Conservation (phyloP, 352 stramenopile species). For the Phytophthora pisi region DNA sequence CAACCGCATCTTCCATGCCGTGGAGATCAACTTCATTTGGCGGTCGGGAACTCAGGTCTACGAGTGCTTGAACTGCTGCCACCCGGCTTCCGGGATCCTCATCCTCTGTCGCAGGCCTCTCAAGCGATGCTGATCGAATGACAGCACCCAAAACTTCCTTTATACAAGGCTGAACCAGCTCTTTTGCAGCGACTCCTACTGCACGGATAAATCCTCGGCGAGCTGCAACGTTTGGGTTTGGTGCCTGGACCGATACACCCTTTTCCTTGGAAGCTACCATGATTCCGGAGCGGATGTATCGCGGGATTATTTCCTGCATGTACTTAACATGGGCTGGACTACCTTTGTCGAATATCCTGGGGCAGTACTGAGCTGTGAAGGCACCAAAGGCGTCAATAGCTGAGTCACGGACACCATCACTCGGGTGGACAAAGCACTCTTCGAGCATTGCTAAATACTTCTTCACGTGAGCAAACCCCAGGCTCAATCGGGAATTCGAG, state of each 20-base stretch:
- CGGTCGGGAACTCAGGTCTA: slow-evolving; percentile 79
- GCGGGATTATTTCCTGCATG: slow-evolving; percentile 55
- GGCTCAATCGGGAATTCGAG: slow-evolving; percentile 46
- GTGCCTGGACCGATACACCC: slow-evolving; percentile 36
- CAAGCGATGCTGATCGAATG: slow-evolving; percentile 52
- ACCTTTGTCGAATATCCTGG: slow-evolving; percentile 63
- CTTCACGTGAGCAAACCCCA: slow-evolving; percentile 74
- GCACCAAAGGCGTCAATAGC: slow-evolving; percentile 88
- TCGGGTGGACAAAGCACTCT: slow-evolving; percentile 95
- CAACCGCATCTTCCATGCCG: slow-evolving; percentile 63
- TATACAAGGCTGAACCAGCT: slow-evolving; percentile 64
- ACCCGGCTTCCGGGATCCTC: slow-evolving; percentile 95
- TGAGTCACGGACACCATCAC: slow-evolving; percentile 90
- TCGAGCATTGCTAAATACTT: slow-evolving; percentile 80
- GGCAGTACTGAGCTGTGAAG: slow-evolving; percentile 91
- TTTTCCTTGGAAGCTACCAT: slow-evolving; percentile 36
- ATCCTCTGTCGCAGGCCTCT: slow-evolving; percentile 64
- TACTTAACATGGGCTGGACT: slow-evolving; percentile 50
- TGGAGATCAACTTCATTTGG: slow-evolving; percentile 49
- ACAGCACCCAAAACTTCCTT: slow-evolving; percentile 48
- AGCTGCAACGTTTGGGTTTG: slow-evolving; percentile 65
- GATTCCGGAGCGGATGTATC: slow-evolving; percentile 63
- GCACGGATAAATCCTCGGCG: slow-evolving; percentile 57
- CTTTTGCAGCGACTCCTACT: slow-evolving; percentile 58
- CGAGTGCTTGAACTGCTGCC: slow-evolving; percentile 92